A percentile compares a stretch with the other conserved stretches of the same genome.
phyloP scores from a whole-genome alignment of 345 rosid species.

The Eucalyptus pumila region DNA sequence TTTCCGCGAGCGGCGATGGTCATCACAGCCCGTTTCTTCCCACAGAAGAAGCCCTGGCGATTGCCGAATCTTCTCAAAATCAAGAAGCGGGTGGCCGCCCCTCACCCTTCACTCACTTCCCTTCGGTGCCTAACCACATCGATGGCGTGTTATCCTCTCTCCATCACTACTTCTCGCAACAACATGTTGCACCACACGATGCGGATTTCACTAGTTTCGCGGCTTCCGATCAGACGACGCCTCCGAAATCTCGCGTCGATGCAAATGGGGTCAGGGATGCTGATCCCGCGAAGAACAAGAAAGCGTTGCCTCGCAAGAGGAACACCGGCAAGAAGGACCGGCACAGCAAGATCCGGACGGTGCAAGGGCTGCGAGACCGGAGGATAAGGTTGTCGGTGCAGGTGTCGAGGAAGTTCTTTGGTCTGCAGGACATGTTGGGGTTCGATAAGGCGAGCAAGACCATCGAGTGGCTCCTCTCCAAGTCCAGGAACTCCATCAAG shows the following conservation, averaged over 20 bases:
- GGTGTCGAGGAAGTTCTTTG: constrained; percentile 59
- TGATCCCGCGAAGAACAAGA: neutral
- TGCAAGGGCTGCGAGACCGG: constrained; percentile 64
- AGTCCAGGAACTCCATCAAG: constrained; percentile 59
- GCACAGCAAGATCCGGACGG: constrained; percentile 76
- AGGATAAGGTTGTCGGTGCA: constrained; percentile 66
- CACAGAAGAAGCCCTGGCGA: neutral
- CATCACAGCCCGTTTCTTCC: neutral
- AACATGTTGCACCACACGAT: neutral
- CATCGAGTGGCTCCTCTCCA: constrained; percentile 67
- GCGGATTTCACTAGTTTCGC: neutral
- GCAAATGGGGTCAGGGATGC: neutral
- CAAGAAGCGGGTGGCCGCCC: neutral
- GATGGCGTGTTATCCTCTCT: neutral
- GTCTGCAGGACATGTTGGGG: constrained; percentile 70
- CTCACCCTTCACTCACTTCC: constrained; percentile 8
- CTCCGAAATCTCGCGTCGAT: neutral
- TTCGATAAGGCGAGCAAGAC: constrained; percentile 79
- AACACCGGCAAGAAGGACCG: constrained; percentile 44
- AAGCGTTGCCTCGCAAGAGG: constrained; percentile 8
- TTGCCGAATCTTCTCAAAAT: neutral
- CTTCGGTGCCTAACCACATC: neutral
- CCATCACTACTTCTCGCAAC: neutral
- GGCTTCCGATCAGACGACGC: neutral
- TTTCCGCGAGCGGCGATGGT: neutral